Conservation (phyloP, 106 monocot species). For the Xerophyta viscosa region DNA sequence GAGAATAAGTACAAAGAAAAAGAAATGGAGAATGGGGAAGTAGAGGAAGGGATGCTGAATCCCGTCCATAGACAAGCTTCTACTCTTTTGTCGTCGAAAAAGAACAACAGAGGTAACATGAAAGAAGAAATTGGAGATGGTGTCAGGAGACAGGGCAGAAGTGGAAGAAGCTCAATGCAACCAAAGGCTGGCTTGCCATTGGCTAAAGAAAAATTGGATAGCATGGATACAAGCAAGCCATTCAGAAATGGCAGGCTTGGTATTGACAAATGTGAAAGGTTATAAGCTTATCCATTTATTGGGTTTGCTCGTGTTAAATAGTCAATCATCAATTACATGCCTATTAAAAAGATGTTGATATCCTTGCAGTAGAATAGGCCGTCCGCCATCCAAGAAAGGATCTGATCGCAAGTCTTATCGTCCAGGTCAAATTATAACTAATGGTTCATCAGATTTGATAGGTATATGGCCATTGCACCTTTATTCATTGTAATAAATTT, state of each 20-base stretch:
- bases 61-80: slow-evolving; percentile 19
- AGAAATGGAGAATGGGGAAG: slow-evolving; percentile 42
- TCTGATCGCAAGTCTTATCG: slow-evolving; percentile 73
- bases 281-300: background rate
- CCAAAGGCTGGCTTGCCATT: slow-evolving; percentile 35
- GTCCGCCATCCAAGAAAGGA: slow-evolving; percentile 69
- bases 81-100: slow-evolving; percentile 35
- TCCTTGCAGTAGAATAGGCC: slow-evolving; percentile 57
- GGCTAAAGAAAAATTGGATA: slow-evolving; percentile 62
- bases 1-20: slow-evolving; percentile 58
- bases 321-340: background rate
- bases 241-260: slow-evolving; percentile 55
- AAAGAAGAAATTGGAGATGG: slow-evolving; percentile 80
- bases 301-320: background rate
- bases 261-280: slow-evolving; percentile 73
- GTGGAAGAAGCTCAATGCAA: slow-evolving; percentile 54
- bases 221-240: slow-evolving; percentile 34
- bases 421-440: slow-evolving; percentile 24
- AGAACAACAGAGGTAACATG: slow-evolving; percentile 44
- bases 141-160: slow-evolving; percentile 69
- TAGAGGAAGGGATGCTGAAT: slow-evolving; percentile 39
- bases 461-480: slow-evolving; percentile 23
- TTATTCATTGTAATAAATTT: background rate
- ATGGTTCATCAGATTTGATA: slow-evolving; percentile 30
- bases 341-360: slow-evolving; percentile 5